Conservation (phyloP, 2,329 filamentous ascomycete genomes). For the Trichoderma gracile region DNA sequence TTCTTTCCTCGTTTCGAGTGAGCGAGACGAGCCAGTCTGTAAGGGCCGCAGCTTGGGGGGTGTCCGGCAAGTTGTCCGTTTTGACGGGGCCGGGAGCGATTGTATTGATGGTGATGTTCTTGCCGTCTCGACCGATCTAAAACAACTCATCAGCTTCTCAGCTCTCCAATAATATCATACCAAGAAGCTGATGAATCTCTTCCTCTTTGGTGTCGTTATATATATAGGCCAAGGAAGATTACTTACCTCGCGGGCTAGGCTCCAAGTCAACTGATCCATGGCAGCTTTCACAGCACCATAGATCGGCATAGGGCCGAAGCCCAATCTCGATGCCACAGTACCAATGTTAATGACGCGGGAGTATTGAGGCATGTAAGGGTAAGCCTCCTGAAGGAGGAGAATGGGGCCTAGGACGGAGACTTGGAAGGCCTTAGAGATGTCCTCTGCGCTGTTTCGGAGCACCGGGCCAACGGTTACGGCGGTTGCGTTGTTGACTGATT, state of each 20-base stretch:
- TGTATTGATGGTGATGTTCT: constrained; percentile 41
- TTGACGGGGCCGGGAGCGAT: constrained; percentile 41
- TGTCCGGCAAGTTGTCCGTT: constrained; percentile 35
- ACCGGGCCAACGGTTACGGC: not conserved
- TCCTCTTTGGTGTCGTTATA: not conserved
- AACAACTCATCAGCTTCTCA: not conserved
- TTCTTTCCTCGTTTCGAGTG: constrained; percentile 35
- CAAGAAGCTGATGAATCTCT: not conserved
- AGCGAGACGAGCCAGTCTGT: constrained; percentile 29
- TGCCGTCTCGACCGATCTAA: constrained; percentile 28
- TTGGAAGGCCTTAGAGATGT: not conserved
- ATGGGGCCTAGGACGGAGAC: not conserved
- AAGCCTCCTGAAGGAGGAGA: not conserved
- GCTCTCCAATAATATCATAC: too few species aligned
- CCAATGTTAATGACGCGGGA: constrained; percentile 14
- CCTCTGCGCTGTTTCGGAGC: not conserved
- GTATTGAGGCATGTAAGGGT: not conserved
- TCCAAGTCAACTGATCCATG: constrained; percentile 36
- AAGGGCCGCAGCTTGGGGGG: not conserved
- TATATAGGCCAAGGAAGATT: not conserved
- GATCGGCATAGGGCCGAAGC: constrained; percentile 15
- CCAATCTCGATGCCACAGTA: constrained; percentile 1
- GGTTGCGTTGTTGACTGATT: not conserved
- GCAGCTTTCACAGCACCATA: constrained; percentile 37
- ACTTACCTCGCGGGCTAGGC: constrained; percentile 37